phyloP scores from a whole-genome alignment of 1,139 yeast genomes.

The Lodderomyces metapsilosis region DNA sequence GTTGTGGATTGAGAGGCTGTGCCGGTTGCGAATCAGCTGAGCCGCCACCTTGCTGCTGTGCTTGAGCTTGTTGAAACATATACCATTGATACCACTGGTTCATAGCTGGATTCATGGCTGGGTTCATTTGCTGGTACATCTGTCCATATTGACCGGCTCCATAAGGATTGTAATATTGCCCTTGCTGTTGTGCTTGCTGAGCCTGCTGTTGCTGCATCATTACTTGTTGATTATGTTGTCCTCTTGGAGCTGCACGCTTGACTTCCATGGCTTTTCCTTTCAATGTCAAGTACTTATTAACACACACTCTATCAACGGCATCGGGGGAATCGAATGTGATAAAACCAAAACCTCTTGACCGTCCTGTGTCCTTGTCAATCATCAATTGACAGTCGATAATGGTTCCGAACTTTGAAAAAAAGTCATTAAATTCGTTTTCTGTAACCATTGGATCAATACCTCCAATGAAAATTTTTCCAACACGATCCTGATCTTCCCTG shows the following conservation, averaged over 20 bases:
- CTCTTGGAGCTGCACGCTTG: slow-evolving; percentile 96
- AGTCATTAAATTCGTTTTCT: slow-evolving; percentile 85
- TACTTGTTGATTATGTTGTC: slow-evolving; percentile 45
- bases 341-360: slow-evolving; percentile 97
- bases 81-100: slow-evolving; percentile 84
- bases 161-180: slow-evolving; percentile 24
- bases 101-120: slow-evolving; percentile 74
- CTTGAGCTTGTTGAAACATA: slow-evolving; percentile 51
- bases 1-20: slow-evolving; percentile 57
- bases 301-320: slow-evolving; percentile 91
- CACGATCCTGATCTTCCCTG: slow-evolving; percentile 95
- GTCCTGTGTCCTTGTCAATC: slow-evolving; percentile 97
- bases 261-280: slow-evolving; percentile 94
- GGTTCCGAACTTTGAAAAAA: slow-evolving; percentile 86
- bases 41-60: slow-evolving; percentile 17
- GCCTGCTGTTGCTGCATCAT: slow-evolving; percentile 40
- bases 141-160: slow-evolving; percentile 25
- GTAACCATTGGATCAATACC: slow-evolving; percentile 96
- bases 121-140: slow-evolving; percentile 15
- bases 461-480: slow-evolving; percentile 97
- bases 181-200: slow-evolving; percentile 20
- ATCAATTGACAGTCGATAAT: slow-evolving; percentile 96
- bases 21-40: slow-evolving; percentile 44
- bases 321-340: slow-evolving; percentile 95
- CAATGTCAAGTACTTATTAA: slow-evolving; percentile 74